Evolutionary conservation across 139 green algal genomes (phyloP).

Genomic region (Coelastrella sp.): DNA sequence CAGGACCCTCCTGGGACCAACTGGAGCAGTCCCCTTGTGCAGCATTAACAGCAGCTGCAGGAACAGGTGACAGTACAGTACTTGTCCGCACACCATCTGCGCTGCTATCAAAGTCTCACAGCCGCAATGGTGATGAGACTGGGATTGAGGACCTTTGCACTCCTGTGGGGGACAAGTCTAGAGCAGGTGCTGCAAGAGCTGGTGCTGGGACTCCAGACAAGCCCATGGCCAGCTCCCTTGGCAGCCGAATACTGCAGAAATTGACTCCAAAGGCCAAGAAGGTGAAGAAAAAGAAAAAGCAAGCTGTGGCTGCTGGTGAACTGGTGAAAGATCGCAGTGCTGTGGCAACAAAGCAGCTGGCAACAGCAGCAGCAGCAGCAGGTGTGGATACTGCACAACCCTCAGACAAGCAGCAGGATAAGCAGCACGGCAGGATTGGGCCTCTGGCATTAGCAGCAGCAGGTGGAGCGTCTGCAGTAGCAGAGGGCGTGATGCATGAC

Average conservation of each 20-base stretch:
- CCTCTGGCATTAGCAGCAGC: not conserved
- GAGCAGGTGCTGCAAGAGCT: not conserved
- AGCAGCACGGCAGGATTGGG: not conserved
- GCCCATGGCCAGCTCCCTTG: not conserved
- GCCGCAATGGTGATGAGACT: not conserved
- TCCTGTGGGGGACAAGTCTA: not conserved
- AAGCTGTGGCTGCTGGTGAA: not conserved
- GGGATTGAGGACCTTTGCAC: slow-evolving; percentile 21
- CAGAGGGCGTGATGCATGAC: slow-evolving; percentile 6
- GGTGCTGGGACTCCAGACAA: not conserved
- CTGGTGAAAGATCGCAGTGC: not conserved
- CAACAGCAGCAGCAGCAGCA: slow-evolving; percentile 1
- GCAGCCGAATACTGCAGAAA: not conserved
- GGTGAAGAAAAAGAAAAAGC: slow-evolving; percentile 8
- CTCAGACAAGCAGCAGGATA: not conserved
- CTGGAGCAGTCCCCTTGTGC: no score
- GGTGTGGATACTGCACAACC: not conserved
- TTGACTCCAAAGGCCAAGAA: not conserved
- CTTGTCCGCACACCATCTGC: no score
- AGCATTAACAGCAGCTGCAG: not conserved
- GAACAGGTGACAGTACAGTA: not conserved
- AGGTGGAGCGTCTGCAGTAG: not conserved
- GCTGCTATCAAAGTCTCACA: no score
- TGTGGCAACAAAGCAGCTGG: not conserved
- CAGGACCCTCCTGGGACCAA: not conserved